Percentiles rank a stretch among this genome's conserved stretches.
Conservation (phyloP, 257 asterid genomes). For the Pogostemon cablin region DNA sequence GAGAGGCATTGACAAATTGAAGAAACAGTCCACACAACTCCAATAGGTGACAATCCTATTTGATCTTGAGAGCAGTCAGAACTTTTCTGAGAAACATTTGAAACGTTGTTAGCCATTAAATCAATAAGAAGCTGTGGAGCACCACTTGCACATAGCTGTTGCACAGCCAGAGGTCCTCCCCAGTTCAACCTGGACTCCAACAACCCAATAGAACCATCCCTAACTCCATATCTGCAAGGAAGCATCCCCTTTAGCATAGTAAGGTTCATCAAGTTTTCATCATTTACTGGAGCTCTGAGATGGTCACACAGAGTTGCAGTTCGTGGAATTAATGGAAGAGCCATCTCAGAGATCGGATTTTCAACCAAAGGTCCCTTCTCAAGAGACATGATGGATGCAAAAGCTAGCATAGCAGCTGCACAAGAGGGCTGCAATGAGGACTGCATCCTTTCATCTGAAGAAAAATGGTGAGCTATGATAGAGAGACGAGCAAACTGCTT, state of each 20-base stretch:
- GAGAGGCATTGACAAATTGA: slow-evolving; percentile 90
- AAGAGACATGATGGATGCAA: slow-evolving; percentile 86
- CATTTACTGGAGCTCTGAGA: slow-evolving; percentile 63
- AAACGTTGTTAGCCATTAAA: slow-evolving; percentile 60
- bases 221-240: slow-evolving; percentile 85
- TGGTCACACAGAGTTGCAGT: slow-evolving; percentile 89
- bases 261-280: slow-evolving; percentile 48
- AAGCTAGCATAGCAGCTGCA: slow-evolving; percentile 95
- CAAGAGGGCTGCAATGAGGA: slow-evolving; percentile 73
- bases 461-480: slow-evolving; percentile 78
- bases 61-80: slow-evolving; percentile 50
- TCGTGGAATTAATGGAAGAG: slow-evolving; percentile 93
- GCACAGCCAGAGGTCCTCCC: slow-evolving; percentile 99
- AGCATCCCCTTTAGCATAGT: slow-evolving; percentile 55
- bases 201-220: slow-evolving; percentile 92
- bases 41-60: slow-evolving; percentile 80
- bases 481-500: slow-evolving; percentile 83
- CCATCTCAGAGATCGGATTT: slow-evolving; percentile 73
- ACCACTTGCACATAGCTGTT: slow-evolving; percentile 93
- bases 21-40: slow-evolving; percentile 88
- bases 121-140: slow-evolving; percentile 92
- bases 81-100: slow-evolving; percentile 47
- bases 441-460: slow-evolving; percentile 77
- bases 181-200: slow-evolving; percentile 82
- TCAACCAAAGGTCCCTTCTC: slow-evolving; percentile 71